phyloP scores from a whole-genome alignment of 768 basidiomycete genomes.

The Plicaturopsis crispa region DNA sequence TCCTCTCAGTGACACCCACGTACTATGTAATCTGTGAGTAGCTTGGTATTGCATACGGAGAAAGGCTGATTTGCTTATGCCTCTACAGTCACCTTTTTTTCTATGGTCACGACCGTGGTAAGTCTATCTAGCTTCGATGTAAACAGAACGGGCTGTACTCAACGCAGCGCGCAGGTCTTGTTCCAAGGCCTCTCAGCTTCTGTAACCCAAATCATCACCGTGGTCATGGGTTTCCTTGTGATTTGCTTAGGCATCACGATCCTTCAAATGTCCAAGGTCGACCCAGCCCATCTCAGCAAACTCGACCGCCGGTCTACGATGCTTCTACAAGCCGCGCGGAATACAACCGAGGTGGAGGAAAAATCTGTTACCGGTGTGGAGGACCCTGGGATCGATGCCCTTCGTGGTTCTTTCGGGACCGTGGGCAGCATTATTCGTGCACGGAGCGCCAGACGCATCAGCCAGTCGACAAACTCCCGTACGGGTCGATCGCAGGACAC shows the following conservation, averaged over 20 bases:
- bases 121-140: too few species aligned
- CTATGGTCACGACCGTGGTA: constrained; percentile 78
- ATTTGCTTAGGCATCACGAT: constrained; percentile 92
- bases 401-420: constrained; percentile 87
- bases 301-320: constrained; percentile 90
- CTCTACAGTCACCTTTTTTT: constrained; percentile 67
- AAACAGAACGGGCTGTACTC: too few species aligned
- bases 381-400: constrained; percentile 89
- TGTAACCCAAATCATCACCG: constrained; percentile 73
- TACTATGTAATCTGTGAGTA: constrained; percentile 78
- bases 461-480: constrained; percentile 25
- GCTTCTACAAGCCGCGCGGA: constrained; percentile 80
- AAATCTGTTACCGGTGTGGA: constrained; percentile 57
- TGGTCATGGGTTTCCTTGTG: constrained; percentile 87
- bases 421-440: constrained; percentile 87
- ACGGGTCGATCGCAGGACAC: constrained; percentile 18
- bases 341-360: constrained; percentile 65
- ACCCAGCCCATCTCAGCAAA: constrained; percentile 67
- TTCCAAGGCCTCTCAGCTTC: constrained; percentile 85
- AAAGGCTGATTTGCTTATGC: too few species aligned
- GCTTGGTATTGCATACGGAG: constrained; percentile 1
- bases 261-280: constrained; percentile 92
- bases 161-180: constrained; percentile 67
- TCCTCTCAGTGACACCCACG: constrained; percentile 66
- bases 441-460: constrained; percentile 43